Evolutionary conservation across 139 green algal species (phyloP), one percentile per base, ranked within the genome.

Genomic region (Closterium sp.): DNA sequence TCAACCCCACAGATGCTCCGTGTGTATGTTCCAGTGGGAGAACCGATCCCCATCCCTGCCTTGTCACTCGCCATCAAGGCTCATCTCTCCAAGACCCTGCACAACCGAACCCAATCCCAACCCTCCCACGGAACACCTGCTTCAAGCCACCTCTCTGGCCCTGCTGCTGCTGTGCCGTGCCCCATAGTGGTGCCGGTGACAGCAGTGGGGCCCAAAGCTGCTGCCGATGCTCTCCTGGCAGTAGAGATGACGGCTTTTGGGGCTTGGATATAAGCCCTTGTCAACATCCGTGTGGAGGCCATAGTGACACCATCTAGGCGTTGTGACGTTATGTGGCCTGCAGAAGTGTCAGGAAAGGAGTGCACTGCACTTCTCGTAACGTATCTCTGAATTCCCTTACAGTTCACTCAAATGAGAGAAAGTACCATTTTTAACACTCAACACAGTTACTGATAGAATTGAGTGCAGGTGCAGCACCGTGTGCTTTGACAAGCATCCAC

Each of bases 191-290:
- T 79, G 62, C 62, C 62, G 5, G 62, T 79, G 62, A 4, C 17
- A 24, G 86, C 86, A 27, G 86, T 89, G 86, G 86, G 86, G 19
- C 86, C 31, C 31, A 89, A 13, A 34, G 86, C 86, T 89, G 31
- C 86, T 38, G 86, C 86, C 84, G 86, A 89, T 89, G 86, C 86
- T 22, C 86, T 85, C 31, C 86, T 89, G 86, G 86, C 86, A 34
- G 31, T 89, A 17, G 86, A 89, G 17, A 5, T 89, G 31, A 89
- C 85, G 13, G 85, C 85, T 42, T 73, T 79, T 27, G 62, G 62
- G 62, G 62, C 62, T 27, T 50, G 32, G 3, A 38, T 3, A 7
- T 2, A 38, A 38, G 32, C 32, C 32, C 2, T 3, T 38, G 2
- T 38, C 32, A n/a, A n/a, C n/a, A n/a, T n/a, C n/a, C n/a, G n/a